Base-by-base conservation (phyloP, 129 eudicot species). In the Flaveria robusta region DNA sequence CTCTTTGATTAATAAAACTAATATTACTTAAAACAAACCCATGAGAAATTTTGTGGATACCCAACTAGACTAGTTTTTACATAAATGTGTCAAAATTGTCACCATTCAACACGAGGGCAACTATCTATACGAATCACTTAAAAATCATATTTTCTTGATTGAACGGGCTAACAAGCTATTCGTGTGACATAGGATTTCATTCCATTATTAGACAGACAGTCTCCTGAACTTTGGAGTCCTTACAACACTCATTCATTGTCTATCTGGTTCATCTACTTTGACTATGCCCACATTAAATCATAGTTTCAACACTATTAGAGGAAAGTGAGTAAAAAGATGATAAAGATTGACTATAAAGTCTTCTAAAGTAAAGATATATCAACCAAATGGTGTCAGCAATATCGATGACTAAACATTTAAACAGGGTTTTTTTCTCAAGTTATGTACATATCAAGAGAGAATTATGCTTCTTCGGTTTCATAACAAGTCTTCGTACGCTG, bases 401-500 rank as follows among this genome's bases (percentile, higher is more conserved):
- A 9, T 9, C 13, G 27, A 27, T 29, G 43, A 63, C 68, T 63
- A 27, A 63, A 63, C 39, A 63, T 31, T 63, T 63, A 45, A 63
- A 63, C 45, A 63, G 16, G 15, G 22, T 29, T 29, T 59, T 59
- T 13, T 74, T 74, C 49, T 71, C 70, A 74, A 62, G 60, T 74
- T 74, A 62, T 74, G 71, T 74, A 62, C 79, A 74, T 42, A 59
- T 41, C 70, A 74, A 74, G 43, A 74, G 19, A 63, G 68, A 63
- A 63, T 63, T 13, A 60, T 60, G 66, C 46, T 51, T 60, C 71
- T 65, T 18, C 41, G 11, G 65, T 20, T 24, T 74, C 62, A 37
- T 24, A 74, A 74, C 51, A 46, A 19, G 39, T 49, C 29, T 16
- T 62, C 70, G 0, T 59, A 45, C 43, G 27, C 52, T 15, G 63